Evolutionary conservation across 805 yeast genomes (phyloP).

Genomic region (Schizosaccharomyces osmophilus): DNA sequence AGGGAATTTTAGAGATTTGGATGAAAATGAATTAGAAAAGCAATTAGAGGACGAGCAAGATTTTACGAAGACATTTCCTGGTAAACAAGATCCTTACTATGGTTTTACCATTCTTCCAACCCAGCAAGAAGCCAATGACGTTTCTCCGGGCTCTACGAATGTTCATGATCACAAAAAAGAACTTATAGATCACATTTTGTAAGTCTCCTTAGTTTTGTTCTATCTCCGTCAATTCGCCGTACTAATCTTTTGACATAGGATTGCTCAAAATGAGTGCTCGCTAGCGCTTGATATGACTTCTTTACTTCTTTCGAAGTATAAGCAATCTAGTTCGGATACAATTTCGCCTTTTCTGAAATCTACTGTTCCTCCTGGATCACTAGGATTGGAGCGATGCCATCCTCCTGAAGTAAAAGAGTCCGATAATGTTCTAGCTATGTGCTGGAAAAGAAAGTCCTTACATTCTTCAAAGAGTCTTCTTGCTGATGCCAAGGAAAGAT

Average conservation of each 20-base stretch:
- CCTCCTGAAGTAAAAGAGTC: not conserved
- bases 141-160: not conserved
- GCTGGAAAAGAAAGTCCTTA: not conserved
- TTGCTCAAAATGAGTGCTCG: constrained; percentile 2
- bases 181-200: not conserved
- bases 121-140: not conserved
- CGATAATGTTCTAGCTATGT: not conserved
- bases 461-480: not conserved
- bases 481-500: not conserved
- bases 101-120: not conserved
- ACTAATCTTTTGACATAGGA: not conserved
- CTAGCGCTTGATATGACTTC: constrained; percentile 1
- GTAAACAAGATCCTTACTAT: not conserved
- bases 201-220: not conserved
- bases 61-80: not conserved
- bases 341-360: not conserved
- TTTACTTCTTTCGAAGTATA: not conserved
- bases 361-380: not conserved
- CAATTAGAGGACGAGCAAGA: not conserved
- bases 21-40: not conserved
- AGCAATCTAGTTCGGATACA: not conserved
- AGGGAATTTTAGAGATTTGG: not conserved
- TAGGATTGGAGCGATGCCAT: not conserved
- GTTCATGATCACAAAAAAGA: not conserved
- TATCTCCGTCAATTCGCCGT: not conserved